Base-by-base conservation (phyloP, 768 basidiomycete genomes). In the Sarcodon aspratus region DNA sequence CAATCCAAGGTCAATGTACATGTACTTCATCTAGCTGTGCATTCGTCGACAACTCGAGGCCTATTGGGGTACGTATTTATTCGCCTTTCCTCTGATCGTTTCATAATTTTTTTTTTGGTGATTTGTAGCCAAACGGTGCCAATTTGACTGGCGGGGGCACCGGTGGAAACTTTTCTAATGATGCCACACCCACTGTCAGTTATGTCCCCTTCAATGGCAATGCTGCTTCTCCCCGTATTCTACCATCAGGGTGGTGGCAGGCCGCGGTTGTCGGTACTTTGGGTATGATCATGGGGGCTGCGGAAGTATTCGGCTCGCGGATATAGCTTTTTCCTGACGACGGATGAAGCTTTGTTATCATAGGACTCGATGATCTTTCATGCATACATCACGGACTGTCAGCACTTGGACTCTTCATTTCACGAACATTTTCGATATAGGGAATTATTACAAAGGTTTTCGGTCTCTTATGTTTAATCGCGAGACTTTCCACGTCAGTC, bases 141-240 rank as follows among this genome's bases (percentile, higher is more conserved):
- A 84, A 84, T 55, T 59, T 85, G 45, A 85, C 82, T 9, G 79
- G 79, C 6, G 81, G 80, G 17, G 74, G 73, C 33, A 67, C 66
- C 1, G 75, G 74, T 7, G 63, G 66, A n/a, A 43, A 56, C 11
- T 69, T 53, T 31, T 64, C 49, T 55, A 53, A 21, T 45, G 55
- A 21, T 38, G 48, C 33, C 46, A 57, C 65, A 2, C 47, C 68
- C 7, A 54, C 59, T 18, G 52, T 67, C 0, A 57, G 71, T 4
- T 79, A 69, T 58, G 57, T 71, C 34, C 75, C 74, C 2, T 80
- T 80, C 61, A 79, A 79, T 53, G 60, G 54, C 45, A 35, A 34
- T 36, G 43, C 48, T 15, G 57, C 51, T 9, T 50, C 53, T 13
- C 36, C 36, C n/a, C 15, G 13, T 9, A 17, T 42, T 27, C 50